phyloP scores from a whole-genome alignment of 176 grass and related monocot species.

The Coix lacrymajobi region DNA sequence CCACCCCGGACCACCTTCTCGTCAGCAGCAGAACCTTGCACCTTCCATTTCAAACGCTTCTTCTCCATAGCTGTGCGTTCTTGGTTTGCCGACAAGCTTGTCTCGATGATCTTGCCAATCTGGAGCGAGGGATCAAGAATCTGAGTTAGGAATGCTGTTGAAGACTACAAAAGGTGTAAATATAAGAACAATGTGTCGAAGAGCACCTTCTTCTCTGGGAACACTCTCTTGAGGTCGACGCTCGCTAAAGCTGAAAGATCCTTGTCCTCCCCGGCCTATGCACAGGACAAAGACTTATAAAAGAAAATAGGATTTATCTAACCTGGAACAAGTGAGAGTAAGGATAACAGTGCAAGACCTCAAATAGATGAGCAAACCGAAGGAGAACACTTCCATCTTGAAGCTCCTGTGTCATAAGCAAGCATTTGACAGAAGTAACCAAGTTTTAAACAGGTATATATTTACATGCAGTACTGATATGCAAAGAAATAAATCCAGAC shows the following conservation, averaged over 20 bases:
- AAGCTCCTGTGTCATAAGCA: conserved; percentile 50
- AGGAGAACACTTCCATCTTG: conserved; percentile 75
- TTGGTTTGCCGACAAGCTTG: conserved; percentile 86
- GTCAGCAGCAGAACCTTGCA: conserved; percentile 28
- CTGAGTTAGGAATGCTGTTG: not conserved
- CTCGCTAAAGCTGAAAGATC: conserved; percentile 67
- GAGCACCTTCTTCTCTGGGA: conserved; percentile 70
- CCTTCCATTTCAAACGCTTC: conserved; percentile 85
- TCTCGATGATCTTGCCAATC: conserved; percentile 69
- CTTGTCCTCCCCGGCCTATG: conserved; percentile 69
- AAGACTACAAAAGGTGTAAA: not conserved
- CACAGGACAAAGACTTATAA: not conserved
- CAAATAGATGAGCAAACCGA: conserved; percentile 83
- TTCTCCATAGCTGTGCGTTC: conserved; percentile 72
- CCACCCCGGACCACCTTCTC: conserved; percentile 51
- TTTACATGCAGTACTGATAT: not conserved
- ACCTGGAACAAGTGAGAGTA: not conserved
- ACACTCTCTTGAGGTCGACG: conserved; percentile 77
- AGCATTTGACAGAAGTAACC: conserved; percentile 8
- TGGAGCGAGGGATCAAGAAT: conserved; percentile 12
- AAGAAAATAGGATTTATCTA: not conserved
- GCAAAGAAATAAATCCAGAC: not conserved
- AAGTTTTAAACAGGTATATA: not conserved
- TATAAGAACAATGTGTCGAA: not conserved
- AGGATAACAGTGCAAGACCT: conserved; percentile 35